Evolutionary conservation across 2,329 filamentous ascomycete genomes (phyloP).

Genomic region (Pseudogymnoascus destructans): DNA sequence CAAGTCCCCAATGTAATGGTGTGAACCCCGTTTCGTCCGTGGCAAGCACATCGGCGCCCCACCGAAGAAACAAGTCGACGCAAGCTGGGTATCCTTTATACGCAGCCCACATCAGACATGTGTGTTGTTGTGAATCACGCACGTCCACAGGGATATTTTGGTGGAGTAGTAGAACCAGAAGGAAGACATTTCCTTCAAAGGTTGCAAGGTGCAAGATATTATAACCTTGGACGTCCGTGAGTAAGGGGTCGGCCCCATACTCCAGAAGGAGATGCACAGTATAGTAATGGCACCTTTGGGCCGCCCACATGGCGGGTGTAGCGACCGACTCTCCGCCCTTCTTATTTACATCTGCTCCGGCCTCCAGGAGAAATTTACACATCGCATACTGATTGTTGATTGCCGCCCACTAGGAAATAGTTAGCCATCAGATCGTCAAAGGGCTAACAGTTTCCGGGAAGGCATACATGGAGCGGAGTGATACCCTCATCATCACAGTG

Average conservation of each 20-base stretch:
- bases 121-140: conserved; percentile 79
- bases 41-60: conserved; percentile 88
- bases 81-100: conserved; percentile 93
- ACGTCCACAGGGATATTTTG: conserved; percentile 93
- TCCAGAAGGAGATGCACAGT: conserved; percentile 85
- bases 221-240: conserved; percentile 91
- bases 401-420: conserved; percentile 67
- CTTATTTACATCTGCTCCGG: conserved; percentile 70
- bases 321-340: conserved; percentile 93
- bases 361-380: conserved; percentile 84
- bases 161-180: conserved; percentile 80
- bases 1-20: conserved; percentile 88
- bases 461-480: conserved; percentile 78
- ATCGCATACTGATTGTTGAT: conserved; percentile 98
- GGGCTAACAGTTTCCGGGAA: neutral
- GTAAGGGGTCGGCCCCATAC: conserved; percentile 80
- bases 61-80: conserved; percentile 82
- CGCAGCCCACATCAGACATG: conserved; percentile 94
- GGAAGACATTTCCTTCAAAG: conserved; percentile 88
- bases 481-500: conserved; percentile 87
- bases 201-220: conserved; percentile 96
- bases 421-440: conserved; percentile 9
- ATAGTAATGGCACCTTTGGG: conserved; percentile 93
- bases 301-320: conserved; percentile 92
- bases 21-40: conserved; percentile 88